Conservation (phyloP, 208 protist species). For the Blastocrithidia nonstop region DNA sequence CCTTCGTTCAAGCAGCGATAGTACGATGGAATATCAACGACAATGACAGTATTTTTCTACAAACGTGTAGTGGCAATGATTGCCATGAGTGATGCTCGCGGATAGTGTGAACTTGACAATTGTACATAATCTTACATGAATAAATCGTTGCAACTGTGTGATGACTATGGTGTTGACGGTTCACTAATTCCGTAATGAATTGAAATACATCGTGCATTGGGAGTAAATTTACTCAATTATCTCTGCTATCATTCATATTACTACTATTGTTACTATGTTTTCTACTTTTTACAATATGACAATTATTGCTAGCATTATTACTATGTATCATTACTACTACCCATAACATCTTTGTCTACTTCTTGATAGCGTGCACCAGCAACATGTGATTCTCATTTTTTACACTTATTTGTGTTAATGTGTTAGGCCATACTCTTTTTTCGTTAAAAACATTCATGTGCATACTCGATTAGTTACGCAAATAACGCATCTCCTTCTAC, state of each 20-base stretch:
- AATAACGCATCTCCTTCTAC: constrained; percentile 79
- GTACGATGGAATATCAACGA: constrained; percentile 63
- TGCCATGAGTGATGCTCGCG: constrained; percentile 44
- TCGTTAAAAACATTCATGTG: constrained; percentile 9
- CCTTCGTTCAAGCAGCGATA: constrained; percentile 66
- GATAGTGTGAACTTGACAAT: constrained; percentile 2
- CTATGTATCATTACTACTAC: too few relatives aligned
- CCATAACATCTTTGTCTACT: too few relatives aligned
- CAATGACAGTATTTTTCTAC: constrained; percentile 23
- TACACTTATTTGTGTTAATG: too few relatives aligned
- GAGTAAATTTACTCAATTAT: constrained; percentile 7
- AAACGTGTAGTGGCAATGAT: constrained; percentile 44
- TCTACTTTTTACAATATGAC: too few relatives aligned
- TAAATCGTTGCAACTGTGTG: too few relatives aligned
- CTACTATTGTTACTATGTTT: too few relatives aligned
- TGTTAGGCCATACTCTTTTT: background rate
- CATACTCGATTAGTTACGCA: constrained; percentile 28
- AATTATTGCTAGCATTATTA: too few relatives aligned
- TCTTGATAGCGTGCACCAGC: too few relatives aligned
- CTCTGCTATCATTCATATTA: too few relatives aligned
- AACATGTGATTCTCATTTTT: too few relatives aligned
- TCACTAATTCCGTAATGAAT: constrained; percentile 55
- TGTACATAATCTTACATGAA: background rate
- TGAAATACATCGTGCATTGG: constrained; percentile 70
- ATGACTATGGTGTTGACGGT: background rate